Conservation (phyloP, 495 filamentous ascomycete species). For the Durotheca rogersii region DNA sequence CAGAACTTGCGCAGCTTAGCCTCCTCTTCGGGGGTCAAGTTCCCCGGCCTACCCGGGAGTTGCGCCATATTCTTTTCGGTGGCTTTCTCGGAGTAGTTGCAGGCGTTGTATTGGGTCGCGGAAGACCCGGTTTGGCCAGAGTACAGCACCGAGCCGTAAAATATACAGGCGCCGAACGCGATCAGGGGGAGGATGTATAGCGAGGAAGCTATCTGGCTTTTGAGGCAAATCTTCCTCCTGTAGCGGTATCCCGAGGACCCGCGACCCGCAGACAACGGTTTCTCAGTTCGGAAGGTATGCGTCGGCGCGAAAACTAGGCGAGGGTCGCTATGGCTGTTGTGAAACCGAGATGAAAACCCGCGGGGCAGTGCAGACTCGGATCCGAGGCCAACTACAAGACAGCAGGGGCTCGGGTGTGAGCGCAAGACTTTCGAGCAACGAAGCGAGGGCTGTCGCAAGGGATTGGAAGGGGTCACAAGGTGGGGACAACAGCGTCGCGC, state of each 20-base stretch:
- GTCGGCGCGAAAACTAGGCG: conserved; percentile 6
- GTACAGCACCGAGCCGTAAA: conserved; percentile 3
- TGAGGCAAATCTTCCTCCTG: background rate
- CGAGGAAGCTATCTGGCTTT: conserved; percentile 21
- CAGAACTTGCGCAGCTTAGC: conserved; percentile 87
- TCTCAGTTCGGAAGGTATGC: conserved; percentile 2
- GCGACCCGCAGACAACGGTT: background rate
- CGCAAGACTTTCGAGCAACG: conserved; percentile 6
- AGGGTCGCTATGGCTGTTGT: conserved; percentile 2
- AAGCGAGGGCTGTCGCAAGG: conserved; percentile 2
- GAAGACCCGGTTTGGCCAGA: background rate
- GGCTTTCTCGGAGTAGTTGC: conserved; percentile 1
- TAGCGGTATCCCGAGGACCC: background rate
- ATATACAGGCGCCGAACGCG: conserved; percentile 11
- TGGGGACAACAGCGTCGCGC: conserved; percentile 10
- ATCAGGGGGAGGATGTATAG: conserved; percentile 23
- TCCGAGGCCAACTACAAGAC: conserved; percentile 10
- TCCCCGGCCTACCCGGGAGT: conserved; percentile 78
- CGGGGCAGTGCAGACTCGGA: conserved; percentile 25
- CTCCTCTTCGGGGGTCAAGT: conserved; percentile 84
- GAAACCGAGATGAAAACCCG: conserved; percentile 6
- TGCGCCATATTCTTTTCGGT: conserved; percentile 40
- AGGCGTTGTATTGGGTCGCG: background rate
- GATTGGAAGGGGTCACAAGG: conserved; percentile 5
- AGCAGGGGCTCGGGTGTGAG: conserved; percentile 19